Base-by-base conservation (phyloP, 257 asterid species). In the Penstemon eatonii region DNA sequence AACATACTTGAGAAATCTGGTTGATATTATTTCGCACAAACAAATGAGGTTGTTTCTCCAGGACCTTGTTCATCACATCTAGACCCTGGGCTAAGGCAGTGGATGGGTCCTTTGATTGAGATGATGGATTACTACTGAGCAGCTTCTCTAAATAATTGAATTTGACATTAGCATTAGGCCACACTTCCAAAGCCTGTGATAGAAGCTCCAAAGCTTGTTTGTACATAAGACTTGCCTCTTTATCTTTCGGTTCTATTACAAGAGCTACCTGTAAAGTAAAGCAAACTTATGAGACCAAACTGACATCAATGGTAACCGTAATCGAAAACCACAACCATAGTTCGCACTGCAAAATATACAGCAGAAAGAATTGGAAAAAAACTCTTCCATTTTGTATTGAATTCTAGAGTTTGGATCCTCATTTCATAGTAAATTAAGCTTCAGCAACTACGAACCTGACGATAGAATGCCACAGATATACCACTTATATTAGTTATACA, bases 141-240 rank as follows among this genome's bases (percentile, higher is more conserved):
- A 94, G 86, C 90, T 94, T 94, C 83, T 94, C 99, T 80, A 94
- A 75, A 82, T 94, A 94, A 89, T 89, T 94, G 77, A 94, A 94
- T 78, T 94, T 94, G 69, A 94, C 99, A 81, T 94, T 94, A 44
- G 99, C 99, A 84, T 77, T 89, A 55, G 99, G 96, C 99, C 99
- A 94, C 83, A 94, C 99, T 75, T 94, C 99, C 89, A 94, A 79
- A 70, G 99, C 99, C 74, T 87, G 93, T 61, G 99, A 89, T 55
- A 94, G 81, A 75, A 94, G 96, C 79, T 91, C 99, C 80, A 94
- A 75, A 68, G 99, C 96, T 87, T 94, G 99, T 76, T 89, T 89
- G 85, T 89, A 94, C 97, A 94, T 91, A 51, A 91, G 86, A 82
- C 88, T 94, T 67, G 99, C 91, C 78, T 94, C 99, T 84, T 91